Base-by-base conservation (phyloP, 2,329 filamentous ascomycete species). In the Claviceps fusiformis region DNA sequence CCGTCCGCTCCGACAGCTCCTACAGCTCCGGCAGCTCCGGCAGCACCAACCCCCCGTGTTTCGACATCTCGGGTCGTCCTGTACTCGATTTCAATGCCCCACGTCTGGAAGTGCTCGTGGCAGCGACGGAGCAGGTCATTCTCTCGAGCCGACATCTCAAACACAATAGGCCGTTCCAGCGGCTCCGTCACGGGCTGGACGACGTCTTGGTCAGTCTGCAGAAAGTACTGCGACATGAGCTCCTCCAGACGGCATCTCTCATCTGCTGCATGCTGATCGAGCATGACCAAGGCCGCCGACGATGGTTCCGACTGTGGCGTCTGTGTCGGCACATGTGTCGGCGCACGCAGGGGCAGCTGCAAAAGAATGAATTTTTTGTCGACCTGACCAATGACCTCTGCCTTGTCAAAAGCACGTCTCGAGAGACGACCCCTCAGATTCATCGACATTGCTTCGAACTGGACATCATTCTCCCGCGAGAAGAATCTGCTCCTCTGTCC, bases 251-350 rank as follows among this genome's bases (percentile, higher is more conserved):
- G 83, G 59, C 87, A 83, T 49, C 93, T 80, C 71, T 98, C 93
- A 65, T 96, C 92, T 3, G 91, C 93, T 0, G 93, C 93, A 65
- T 98, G 93, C 64, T 98, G 93, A 64, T 98, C 93, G 6, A 96
- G 77, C 44, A 96, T 74, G 0, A 95, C 76, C 5, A 97, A 71
- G 1, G n/a, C n/a, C n/a, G 82, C 39, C 86, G 73, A 47, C 76
- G 59, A 59, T 9, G 50, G 6, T 13, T 33, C 52, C 5, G 33
- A 50, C 15, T 33, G n/a, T 24, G 47, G n/a, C n/a, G n/a, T n/a
- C n/a, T n/a, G n/a, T n/a, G n/a, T n/a, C n/a, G n/a, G 9, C 39
- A 10, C 33, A 33, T 46, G 51, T 10, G 17, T 19, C n/a, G 48
- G 11, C 19, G 44, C 27, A 27, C 63, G 53, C 15, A 66, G 57